Evolutionary conservation across 148 eudicot species (phyloP), one percentile per base, ranked within the genome.

Genomic region (Euryodendron excelsum): DNA sequence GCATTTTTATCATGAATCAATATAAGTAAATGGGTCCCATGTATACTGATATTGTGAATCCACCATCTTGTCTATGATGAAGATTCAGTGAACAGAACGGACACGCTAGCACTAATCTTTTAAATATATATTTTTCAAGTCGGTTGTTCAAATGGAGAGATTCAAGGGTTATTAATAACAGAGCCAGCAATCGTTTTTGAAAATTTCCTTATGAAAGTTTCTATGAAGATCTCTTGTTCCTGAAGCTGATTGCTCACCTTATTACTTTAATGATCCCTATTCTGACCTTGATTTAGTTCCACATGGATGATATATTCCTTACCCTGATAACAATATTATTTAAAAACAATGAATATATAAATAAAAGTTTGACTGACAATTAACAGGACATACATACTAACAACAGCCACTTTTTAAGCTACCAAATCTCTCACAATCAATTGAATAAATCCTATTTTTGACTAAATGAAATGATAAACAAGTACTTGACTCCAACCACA

Each of bases 201-300:
- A 45, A 48, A 48, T 30, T 27, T 12, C 27, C 23, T 71, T 53
- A 6, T 73, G 45, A 25, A 55, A 55, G 23, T 21, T 73, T 73
- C 47, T 31, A 72, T 18, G 48, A 73, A 73, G 31, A 53, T 73
- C n/a, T 36, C 64, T 25, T 56, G 50, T 36, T 58, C 34, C 34
- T 58, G 25, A 20, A 10, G 3, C 66, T 0, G 23, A 36, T 21
- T 36, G 45, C 21, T 21, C 25, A 65, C 45, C n/a, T 36, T 65
- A 64, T 53, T 23, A n/a, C 34, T 31, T 73, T 11, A 31, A 31
- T 23, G 2, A 31, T 56, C 28, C 23, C 17, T 34, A 6, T 23
- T 73, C 33, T 41, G 45, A 73, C n/a, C 77, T 37, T 66, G 36
- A 56, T 73, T 73, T 34, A 58, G 20, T 56, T 56, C 50, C 48